Base-by-base conservation (phyloP, 2,329 filamentous ascomycete genomes). In the Aspergillus fructus region DNA sequence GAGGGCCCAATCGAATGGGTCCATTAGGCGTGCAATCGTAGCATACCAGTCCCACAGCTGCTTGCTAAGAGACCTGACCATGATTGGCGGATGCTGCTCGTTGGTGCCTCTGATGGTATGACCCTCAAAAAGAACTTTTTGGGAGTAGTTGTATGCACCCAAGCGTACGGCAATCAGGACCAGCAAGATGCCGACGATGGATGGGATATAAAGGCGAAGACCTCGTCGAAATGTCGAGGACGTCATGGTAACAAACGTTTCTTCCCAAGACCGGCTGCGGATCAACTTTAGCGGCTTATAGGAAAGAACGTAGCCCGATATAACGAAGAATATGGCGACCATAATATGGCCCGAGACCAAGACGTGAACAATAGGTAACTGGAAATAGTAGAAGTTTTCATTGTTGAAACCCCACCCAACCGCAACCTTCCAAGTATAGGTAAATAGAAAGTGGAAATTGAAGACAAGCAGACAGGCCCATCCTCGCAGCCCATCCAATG, bases 311-410 rank as follows among this genome's bases (percentile, higher is more conserved):
- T 80, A 80, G 51, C 78, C 78, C 8, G 76, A 79, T 24, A 80
- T 74, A 34, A 80, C 73, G 62, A 80, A 80, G 66, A 80, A 80
- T 39, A 79, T 75, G 46, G 73, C 71, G 13, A 80, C 77, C 76
- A 78, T 78, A 58, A 79, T 74, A 59, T 79, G 77, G 23, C 78
- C 77, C 4, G 76, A 74, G 55, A 76, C 75, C 24, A 78, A 61
- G 61, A 78, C 65, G 49, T 77, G 74, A 21, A 78, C 50, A 60
- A 78, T 68, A 11, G 76, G 76, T 4, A 77, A 63, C 59, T 78
- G 75, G 51, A 75, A 70, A 13, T 76, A 60, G 3, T 71, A 69
- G 59, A 71, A 77, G 42, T 77, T 78, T 37, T 73, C 67, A 9
- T 70, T 68, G 17, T 68, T 71, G 49, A 77, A 77, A 1, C 74